phyloP scores from a whole-genome alignment of 2,329 filamentous ascomycete genomes.

The Onygenales sp. region DNA sequence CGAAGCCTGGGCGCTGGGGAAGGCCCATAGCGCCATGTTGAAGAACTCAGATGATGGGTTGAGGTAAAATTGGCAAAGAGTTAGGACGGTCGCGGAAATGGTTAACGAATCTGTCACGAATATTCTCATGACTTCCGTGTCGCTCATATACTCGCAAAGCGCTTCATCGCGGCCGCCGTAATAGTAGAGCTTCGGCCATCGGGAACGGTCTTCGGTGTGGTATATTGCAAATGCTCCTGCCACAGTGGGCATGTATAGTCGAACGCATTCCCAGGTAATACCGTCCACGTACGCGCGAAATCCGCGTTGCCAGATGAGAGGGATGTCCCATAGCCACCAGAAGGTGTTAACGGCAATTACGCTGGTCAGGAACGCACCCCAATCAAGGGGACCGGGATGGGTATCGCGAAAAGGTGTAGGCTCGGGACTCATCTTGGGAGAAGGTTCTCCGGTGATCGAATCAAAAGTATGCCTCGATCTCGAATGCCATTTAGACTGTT shows the following conservation, averaged over 20 bases:
- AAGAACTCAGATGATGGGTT: neutral
- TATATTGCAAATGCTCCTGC: neutral
- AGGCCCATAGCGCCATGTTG: neutral
- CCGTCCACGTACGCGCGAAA: slow-evolving; percentile 1
- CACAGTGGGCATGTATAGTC: slow-evolving; percentile 1
- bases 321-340: slow-evolving; percentile 2
- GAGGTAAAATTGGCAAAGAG: neutral
- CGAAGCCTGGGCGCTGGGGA: neutral
- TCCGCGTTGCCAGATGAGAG: neutral
- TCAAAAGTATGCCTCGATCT: neutral
- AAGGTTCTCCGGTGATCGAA: neutral
- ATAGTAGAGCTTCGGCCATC: slow-evolving; percentile 2
- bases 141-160: neutral
- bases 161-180: slow-evolving; percentile 1
- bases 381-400: neutral
- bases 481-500: neutral
- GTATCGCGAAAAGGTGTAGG: neutral
- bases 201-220: neutral
- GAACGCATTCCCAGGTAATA: slow-evolving; percentile 4
- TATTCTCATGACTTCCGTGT: neutral
- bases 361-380: neutral
- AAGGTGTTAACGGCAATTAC: neutral
- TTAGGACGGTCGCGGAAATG: neutral
- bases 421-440: too few relatives aligned
- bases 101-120: neutral